These are phyloP conservation scores for Parascedosporium putredinis DNA, from an alignment of 2,329 filamentous ascomycete species.

Conservation along the genomic window DNA sequence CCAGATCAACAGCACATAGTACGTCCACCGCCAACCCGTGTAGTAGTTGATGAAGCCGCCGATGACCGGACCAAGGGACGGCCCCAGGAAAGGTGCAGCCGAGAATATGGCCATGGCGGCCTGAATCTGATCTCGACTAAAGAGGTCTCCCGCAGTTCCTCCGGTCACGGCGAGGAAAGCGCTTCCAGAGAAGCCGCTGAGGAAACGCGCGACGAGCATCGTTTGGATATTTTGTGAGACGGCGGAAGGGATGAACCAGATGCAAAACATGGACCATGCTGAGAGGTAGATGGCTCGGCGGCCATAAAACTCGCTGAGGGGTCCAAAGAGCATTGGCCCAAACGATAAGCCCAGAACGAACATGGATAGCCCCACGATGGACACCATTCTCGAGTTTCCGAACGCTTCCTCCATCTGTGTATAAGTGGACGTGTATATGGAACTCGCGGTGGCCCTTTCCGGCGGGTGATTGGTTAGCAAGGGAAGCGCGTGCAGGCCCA, in stretches of 20 bases:
- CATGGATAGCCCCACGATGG: conserved; percentile 68
- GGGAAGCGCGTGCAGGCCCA: no score
- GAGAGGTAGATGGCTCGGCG: conserved; percentile 69
- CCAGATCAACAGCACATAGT: conserved; percentile 81
- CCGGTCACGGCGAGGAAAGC: conserved; percentile 66
- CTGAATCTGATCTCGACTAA: conserved; percentile 56
- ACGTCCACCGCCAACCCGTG: conserved; percentile 67
- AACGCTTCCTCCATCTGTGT: conserved; percentile 66
- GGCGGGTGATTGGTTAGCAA: no score
- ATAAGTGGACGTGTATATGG: conserved; percentile 83
- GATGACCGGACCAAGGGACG: conserved; percentile 47
- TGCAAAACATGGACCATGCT: conserved; percentile 62
- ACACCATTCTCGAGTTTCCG: conserved; percentile 56
- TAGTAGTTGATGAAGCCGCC: conserved; percentile 78
- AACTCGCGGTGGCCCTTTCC: conserved; percentile 77
- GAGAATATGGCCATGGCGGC: conserved; percentile 77
- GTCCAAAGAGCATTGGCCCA: conserved; percentile 52
- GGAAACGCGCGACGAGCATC: conserved; percentile 67
- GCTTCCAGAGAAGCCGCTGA: conserved; percentile 62
- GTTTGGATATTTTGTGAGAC: conserved; percentile 74
- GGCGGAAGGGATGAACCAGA: conserved; percentile 75
- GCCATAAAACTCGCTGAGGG: conserved; percentile 69
- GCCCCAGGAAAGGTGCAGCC: conserved; percentile 52
- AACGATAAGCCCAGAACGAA: conserved; percentile 71
- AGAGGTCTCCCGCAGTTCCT: conserved; percentile 76